Evolutionary conservation across 2,329 filamentous ascomycete genomes (phyloP).

Genomic region (Botrytis fragariae): DNA sequence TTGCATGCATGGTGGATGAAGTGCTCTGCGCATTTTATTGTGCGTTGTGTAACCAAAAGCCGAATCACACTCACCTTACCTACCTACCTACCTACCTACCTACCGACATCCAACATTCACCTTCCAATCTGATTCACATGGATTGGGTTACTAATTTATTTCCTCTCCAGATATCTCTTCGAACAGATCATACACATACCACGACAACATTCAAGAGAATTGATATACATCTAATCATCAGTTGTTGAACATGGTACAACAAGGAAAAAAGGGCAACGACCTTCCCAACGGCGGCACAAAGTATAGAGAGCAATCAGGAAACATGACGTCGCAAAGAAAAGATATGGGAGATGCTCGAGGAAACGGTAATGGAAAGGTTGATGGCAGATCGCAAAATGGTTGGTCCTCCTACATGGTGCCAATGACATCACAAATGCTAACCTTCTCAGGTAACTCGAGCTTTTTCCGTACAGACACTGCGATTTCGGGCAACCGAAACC

Average conservation of each 20-base stretch:
- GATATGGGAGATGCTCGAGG: conserved; percentile 54
- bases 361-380: conserved; percentile 50
- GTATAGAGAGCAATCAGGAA: conserved; percentile 46
- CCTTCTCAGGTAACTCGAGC: conserved; percentile 56
- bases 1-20: conserved; percentile 8
- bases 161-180: conserved; percentile 19
- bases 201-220: not conserved
- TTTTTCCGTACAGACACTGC: conserved; percentile 84
- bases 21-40: conserved; percentile 14
- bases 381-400: conserved; percentile 55
- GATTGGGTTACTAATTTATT: not conserved
- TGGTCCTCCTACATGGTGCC: conserved; percentile 30
- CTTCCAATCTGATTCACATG: not conserved
- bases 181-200: not conserved
- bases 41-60: conserved; percentile 6
- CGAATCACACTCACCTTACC: not conserved
- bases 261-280: conserved; percentile 41
- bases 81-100: no score
- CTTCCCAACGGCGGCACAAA: conserved; percentile 47
- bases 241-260: conserved; percentile 58
- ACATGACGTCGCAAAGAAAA: conserved; percentile 60
- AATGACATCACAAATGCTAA: conserved; percentile 24
- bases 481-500: conserved; percentile 72
- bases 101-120: not conserved
- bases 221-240: conserved; percentile 9